Evolutionary conservation across 2,329 filamentous ascomycete genomes (phyloP).

Genomic region (Xylariaceae sp.): DNA sequence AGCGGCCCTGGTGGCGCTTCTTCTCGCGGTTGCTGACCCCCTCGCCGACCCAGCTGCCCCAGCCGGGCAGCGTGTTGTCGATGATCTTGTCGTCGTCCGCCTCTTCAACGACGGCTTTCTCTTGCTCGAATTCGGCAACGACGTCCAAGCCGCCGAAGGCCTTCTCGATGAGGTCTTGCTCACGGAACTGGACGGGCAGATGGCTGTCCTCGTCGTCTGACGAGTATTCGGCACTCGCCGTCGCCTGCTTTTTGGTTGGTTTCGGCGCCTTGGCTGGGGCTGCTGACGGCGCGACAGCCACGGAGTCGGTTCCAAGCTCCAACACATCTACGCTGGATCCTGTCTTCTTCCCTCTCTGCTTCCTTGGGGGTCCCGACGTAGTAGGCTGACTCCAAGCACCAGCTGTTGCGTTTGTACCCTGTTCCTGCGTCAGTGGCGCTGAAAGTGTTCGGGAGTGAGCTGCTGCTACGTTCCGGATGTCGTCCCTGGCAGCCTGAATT

Average conservation of each 20-base stretch:
- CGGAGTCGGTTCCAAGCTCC: conserved; percentile 35
- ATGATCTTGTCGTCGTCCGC: conserved; percentile 83
- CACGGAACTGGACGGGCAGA: conserved; percentile 60
- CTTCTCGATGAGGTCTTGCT: conserved; percentile 71
- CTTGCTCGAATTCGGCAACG: conserved; percentile 74
- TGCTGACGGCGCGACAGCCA: conserved; percentile 27
- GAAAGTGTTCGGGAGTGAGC: conserved; percentile 28
- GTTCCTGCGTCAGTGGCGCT: conserved; percentile 16
- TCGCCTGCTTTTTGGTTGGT: conserved; percentile 35
- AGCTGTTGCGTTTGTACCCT: conserved; percentile 24
- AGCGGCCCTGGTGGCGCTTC: conserved; percentile 63
- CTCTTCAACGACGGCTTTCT: conserved; percentile 72
- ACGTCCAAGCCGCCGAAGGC: conserved; percentile 91
- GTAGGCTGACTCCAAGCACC: conserved; percentile 37
- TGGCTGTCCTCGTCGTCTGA: conserved; percentile 54
- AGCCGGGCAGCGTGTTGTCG: conserved; percentile 87
- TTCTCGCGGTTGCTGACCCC: conserved; percentile 74
- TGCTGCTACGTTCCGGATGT: conserved; percentile 31
- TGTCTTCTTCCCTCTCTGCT: conserved; percentile 32
- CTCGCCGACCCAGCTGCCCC: conserved; percentile 89
- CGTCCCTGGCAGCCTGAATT: conserved; percentile 45
- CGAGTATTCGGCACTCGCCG: conserved; percentile 40
- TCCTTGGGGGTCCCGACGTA: conserved; percentile 25
- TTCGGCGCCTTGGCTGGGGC: conserved; percentile 27
- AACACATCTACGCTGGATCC: conserved; percentile 29